Evolutionary conservation across 805 yeast genomes (phyloP), one percentile per base, ranked within the genome.

Genomic region (Suhomyces canberraensis): DNA sequence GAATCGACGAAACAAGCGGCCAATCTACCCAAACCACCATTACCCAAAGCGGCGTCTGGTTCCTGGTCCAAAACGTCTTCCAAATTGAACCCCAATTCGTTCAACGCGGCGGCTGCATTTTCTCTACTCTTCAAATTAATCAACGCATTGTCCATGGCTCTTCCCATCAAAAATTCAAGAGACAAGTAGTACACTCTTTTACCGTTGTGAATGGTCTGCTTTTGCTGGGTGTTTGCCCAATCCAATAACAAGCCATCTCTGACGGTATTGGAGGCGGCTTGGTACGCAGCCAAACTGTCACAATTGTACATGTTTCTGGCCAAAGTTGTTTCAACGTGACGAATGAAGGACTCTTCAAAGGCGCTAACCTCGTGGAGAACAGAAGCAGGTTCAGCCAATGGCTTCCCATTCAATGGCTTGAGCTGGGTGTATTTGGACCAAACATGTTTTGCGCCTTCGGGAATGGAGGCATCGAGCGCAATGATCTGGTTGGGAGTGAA

Each of bases 1-100:
- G 96, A 87, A 64, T 90, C 96, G 32, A 89, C 78, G 57, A 88
- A 89, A 64, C 96, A 90, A 15, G 96, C 96, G 16, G 96, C 96
- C 55, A 89, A 71, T 58, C 97, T 78, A 45, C 97, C 97, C 39
- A 89, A 69, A 46, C 97, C 97, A 56, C 97, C 97, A 54, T 90
- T 90, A 53, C 97, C 97, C 37, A 89, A 73, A 17, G 89, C 96
- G 8, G 96, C 96, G 61, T 89, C 97, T 0, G 95, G 93, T 64
- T 89, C 97, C 52, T 84, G 79, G 34, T 80, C 79, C 48, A 90
- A 68, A 19, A 89, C 73, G 51, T 89, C 96, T 64, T 90, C 97
- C 46, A 89, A 65, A 43, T 81, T 79, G 74, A 89, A 89, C 8
- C 97, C 97, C 49, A 90, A 73, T 37, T 86, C 88, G 36, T 71